phyloP scores from a whole-genome alignment of 202 grass and related monocot species.

The Zizania palustris region DNA sequence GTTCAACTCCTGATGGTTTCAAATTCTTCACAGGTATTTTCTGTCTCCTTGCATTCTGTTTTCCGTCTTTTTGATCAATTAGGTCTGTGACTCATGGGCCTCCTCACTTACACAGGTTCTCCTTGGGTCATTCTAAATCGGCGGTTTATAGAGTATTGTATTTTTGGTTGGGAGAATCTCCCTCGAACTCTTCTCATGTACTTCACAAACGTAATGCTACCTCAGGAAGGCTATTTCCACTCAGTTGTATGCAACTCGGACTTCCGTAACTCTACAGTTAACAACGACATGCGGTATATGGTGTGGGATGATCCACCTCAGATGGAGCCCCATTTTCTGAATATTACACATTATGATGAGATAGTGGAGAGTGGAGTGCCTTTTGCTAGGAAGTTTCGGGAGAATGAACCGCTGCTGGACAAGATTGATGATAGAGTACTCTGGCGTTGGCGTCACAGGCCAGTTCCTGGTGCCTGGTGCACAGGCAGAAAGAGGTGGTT shows the following conservation, averaged over 20 bases:
- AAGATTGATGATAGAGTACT: constrained; percentile 84
- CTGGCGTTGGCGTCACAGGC: constrained; percentile 52
- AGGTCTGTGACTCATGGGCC: neutral
- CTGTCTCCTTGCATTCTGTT: constrained; percentile 20
- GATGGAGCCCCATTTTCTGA: constrained; percentile 87
- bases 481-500: constrained; percentile 73
- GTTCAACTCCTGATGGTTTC: constrained; percentile 83
- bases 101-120: constrained; percentile 67
- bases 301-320: constrained; percentile 82
- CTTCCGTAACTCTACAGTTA: constrained; percentile 77
- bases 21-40: constrained; percentile 90
- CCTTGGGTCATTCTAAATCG: constrained; percentile 96
- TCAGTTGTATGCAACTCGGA: constrained; percentile 89
- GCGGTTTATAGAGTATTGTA: constrained; percentile 86
- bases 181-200: constrained; percentile 94
- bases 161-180: constrained; percentile 90
- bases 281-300: constrained; percentile 72
- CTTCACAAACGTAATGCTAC: constrained; percentile 91
- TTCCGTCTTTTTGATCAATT: constrained; percentile 14
- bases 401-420: constrained; percentile 68
- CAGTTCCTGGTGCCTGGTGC: constrained; percentile 91
- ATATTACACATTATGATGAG: constrained; percentile 60
- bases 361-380: constrained; percentile 68
- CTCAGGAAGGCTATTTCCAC: constrained; percentile 97
- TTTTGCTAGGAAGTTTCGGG: constrained; percentile 76